These are phyloP conservation scores for Termitomyces sp. DNA, from an alignment of 768 basidiomycete genomes.

Conservation along the genomic window DNA sequence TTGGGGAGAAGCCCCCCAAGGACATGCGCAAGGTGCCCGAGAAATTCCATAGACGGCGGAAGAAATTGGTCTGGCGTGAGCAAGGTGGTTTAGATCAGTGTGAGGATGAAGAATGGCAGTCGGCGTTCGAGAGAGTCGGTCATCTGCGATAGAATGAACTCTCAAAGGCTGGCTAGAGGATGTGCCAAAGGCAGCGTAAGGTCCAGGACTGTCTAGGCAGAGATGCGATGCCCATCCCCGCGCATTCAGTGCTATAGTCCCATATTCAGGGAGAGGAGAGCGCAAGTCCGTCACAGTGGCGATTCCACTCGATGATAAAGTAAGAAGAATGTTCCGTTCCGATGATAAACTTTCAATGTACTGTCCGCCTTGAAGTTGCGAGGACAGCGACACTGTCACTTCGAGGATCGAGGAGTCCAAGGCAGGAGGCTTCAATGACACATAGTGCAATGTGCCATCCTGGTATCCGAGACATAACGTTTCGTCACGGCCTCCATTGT, in stretches of 20 bases:
- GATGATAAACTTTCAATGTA: conserved; percentile 53
- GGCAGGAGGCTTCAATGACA: conserved; percentile 22
- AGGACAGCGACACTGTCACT: conserved; percentile 1
- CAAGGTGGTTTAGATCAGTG: conserved; percentile 14
- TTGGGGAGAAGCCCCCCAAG: conserved; percentile 67
- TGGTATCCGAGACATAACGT: conserved; percentile 53
- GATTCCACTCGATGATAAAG: conserved; percentile 52
- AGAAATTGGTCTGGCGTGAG: conserved; percentile 17
- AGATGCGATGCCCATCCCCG: conserved; percentile 66
- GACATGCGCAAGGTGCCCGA: conserved; percentile 51
- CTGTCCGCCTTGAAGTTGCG: conserved; percentile 33
- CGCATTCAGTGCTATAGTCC: conserved; percentile 37
- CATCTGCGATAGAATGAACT: conserved; percentile 47
- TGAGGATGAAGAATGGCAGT: conserved; percentile 41
- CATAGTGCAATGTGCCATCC: conserved; percentile 50
- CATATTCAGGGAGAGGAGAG: conserved; percentile 14
- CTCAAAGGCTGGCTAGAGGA: conserved; percentile 54
- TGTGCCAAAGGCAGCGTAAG: conserved; percentile 67
- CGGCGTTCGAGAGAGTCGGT: conserved; percentile 41
- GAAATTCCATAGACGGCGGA: conserved; percentile 75
- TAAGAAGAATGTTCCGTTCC: conserved; percentile 39
- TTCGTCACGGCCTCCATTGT: conserved; percentile 36
- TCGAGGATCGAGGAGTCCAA: conserved; percentile 13
- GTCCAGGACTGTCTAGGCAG: conserved; percentile 39
- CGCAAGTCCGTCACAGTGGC: conserved; percentile 28